These are phyloP conservation scores for Oryza glumipatula DNA, from an alignment of 176 grass and related monocot species.

Conservation along the genomic window DNA sequence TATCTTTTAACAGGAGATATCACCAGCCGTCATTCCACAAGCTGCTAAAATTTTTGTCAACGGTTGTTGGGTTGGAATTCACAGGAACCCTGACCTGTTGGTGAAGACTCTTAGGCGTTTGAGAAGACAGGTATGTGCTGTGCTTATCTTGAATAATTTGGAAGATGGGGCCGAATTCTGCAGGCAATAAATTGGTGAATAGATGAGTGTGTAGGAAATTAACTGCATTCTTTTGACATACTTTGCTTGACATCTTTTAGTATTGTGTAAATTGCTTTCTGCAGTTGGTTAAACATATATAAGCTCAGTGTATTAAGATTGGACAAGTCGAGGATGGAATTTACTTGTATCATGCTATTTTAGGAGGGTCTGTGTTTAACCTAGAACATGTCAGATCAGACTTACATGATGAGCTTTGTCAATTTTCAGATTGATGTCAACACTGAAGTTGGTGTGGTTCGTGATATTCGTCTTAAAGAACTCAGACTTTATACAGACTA, in stretches of 20 bases:
- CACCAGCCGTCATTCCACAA: constrained; percentile 92
- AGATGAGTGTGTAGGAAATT: constrained; percentile 6
- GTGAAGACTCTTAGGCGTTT: constrained; percentile 82
- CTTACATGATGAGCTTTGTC: constrained; percentile 27
- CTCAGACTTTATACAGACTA: constrained; percentile 97
- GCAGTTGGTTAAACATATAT: constrained; percentile 8
- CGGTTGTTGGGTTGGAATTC: constrained; percentile 97
- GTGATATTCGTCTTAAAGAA: constrained; percentile 94
- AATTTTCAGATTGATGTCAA: constrained; percentile 90
- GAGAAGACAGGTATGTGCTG: constrained; percentile 77
- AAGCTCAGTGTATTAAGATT: not conserved
- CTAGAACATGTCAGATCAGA: not conserved
- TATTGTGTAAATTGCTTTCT: constrained; percentile 3
- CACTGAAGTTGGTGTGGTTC: constrained; percentile 98
- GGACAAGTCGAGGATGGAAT: constrained; percentile 4
- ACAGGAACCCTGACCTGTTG: constrained; percentile 81
- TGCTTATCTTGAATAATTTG: constrained; percentile 28
- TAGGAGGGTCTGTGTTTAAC: not conserved
- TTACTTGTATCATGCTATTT: not conserved
- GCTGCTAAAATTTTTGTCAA: constrained; percentile 96
- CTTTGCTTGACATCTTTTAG: not conserved
- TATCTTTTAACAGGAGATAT: constrained; percentile 78
- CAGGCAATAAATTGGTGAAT: not conserved
- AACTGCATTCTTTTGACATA: not conserved
- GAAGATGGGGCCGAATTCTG: not conserved